phyloP scores from a whole-genome alignment of 2,329 filamentous ascomycete species.

The Dothideomycetes sp. region DNA sequence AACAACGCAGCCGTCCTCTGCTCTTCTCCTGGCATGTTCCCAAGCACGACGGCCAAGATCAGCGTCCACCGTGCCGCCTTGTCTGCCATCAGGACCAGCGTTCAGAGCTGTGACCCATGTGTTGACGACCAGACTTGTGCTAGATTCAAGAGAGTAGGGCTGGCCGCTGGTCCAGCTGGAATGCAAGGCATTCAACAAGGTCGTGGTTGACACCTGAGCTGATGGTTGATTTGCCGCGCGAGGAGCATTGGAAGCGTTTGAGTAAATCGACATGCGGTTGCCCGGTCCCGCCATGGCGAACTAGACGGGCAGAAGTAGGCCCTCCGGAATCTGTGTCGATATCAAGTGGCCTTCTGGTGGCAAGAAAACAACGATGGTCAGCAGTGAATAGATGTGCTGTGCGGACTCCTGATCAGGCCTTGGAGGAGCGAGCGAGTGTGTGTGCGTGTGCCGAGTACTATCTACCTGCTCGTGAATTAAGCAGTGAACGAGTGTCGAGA shows the following conservation, averaged over 20 bases:
- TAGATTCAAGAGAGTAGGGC: slow-evolving; percentile 79
- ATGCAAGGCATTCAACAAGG: slow-evolving; percentile 83
- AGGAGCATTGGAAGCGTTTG: slow-evolving; percentile 48
- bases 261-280: slow-evolving; percentile 54
- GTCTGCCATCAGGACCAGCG: slow-evolving; percentile 56
- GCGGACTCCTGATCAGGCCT: too few relatives aligned
- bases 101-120: slow-evolving; percentile 83
- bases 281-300: slow-evolving; percentile 39
- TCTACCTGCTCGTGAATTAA: too few relatives aligned
- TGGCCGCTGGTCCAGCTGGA: slow-evolving; percentile 74
- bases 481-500: too few relatives aligned
- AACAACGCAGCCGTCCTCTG: slow-evolving; percentile 89
- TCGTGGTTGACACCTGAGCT: slow-evolving; percentile 82
- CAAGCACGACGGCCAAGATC: slow-evolving; percentile 74
- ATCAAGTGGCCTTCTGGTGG: too few relatives aligned
- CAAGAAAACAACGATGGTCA: too few relatives aligned
- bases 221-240: slow-evolving; percentile 56
- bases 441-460: too few relatives aligned
- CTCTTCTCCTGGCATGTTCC: slow-evolving; percentile 90
- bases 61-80: slow-evolving; percentile 70
- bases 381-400: too few relatives aligned
- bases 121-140: slow-evolving; percentile 87
- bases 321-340: too few relatives aligned
- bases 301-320: background rate
- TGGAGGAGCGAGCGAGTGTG: too few relatives aligned